Evolutionary conservation across 2,329 filamentous ascomycete genomes (phyloP), one percentile per base, ranked within the genome.

Genomic region (Arthrobotrys sinensis): DNA sequence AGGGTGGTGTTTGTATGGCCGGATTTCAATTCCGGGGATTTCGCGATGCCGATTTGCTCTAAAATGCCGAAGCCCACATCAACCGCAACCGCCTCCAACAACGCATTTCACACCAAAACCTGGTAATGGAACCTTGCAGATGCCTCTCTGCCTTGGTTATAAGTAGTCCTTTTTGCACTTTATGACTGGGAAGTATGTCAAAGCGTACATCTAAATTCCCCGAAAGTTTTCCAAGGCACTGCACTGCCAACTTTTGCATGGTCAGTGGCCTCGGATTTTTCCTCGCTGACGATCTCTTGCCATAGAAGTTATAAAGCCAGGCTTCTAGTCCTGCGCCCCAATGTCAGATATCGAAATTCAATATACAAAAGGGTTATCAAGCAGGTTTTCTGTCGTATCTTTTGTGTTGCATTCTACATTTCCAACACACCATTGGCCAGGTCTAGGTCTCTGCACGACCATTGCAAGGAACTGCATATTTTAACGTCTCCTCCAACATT

Each of bases 321-420:
- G 16, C 48, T 66, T 28, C 24, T 50, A 21, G 12, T 11, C 16
- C 50, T 63, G 36, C 40, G 38, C 65, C 46, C 34, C 38, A 28
- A 66, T 57, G 21, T 52, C 72, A 76, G 8, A 64, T 65, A 48
- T 52, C 32, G 32, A 38, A 62, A 60, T 57, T 36, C 38, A 60
- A 40, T 16, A 60, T n/a, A 6, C 43, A 36, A 50, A 28, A 43
- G 34, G 38, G 2, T 7, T 5, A 8, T 24, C 34, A 62, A 65
- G 43, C 63, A 53, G 62, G 70, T 48, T 67, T 67, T 60, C 34
- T 38, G 32, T 55, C 65, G 28, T n/a, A 32, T 7, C 38, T 68
- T 78, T 78, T 78, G 75, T 78, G 75, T 78, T 78, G 75, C 67
- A 78, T 78, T 78, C 67, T 78, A 62, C 50, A 78, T 78, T 67